Percentiles rank a stretch among this genome's conserved stretches.
phyloP scores from a whole-genome alignment of 1,139 yeast genomes.

The Insectozyma bohioensis region DNA sequence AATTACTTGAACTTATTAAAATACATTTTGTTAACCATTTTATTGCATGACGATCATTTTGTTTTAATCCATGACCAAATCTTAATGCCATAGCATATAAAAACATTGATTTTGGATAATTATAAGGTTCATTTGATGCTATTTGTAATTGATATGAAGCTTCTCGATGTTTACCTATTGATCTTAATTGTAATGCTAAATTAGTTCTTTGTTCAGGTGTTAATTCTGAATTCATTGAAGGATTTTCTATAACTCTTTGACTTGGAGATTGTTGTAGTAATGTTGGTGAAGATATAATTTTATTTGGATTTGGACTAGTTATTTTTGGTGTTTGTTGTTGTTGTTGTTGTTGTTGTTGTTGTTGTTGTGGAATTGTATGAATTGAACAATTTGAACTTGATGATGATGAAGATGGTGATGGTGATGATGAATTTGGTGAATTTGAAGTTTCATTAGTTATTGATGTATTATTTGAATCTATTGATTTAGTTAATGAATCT shows the following conservation, averaged over 20 bases:
- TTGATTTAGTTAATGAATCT: conserved; percentile 4
- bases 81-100: conserved; percentile 69
- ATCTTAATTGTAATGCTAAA: conserved; percentile 54
- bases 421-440: conserved; percentile 1
- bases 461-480: conserved; percentile 4
- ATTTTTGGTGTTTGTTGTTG: conserved; percentile 1
- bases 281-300: background rate
- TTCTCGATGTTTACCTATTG: conserved; percentile 62
- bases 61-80: conserved; percentile 69
- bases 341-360: conserved; percentile 4
- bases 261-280: background rate
- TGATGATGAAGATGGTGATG: conserved; percentile 5
- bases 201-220: conserved; percentile 45
- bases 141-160: conserved; percentile 68
- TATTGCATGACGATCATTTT: conserved; percentile 56
- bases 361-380: conserved; percentile 10
- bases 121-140: conserved; percentile 59
- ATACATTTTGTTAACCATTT: conserved; percentile 57
- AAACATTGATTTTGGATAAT: conserved; percentile 62
- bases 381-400: background rate
- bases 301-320: background rate
- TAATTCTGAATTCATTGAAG: conserved; percentile 9
- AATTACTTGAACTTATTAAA: conserved; percentile 15
- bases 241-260: background rate
- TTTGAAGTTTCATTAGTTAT: background rate